A percentile compares a stretch with the other conserved stretches of the same genome.
Evolutionary conservation across 2,329 filamentous ascomycete species (phyloP).

Genomic region (Amauroascus verrucosus): DNA sequence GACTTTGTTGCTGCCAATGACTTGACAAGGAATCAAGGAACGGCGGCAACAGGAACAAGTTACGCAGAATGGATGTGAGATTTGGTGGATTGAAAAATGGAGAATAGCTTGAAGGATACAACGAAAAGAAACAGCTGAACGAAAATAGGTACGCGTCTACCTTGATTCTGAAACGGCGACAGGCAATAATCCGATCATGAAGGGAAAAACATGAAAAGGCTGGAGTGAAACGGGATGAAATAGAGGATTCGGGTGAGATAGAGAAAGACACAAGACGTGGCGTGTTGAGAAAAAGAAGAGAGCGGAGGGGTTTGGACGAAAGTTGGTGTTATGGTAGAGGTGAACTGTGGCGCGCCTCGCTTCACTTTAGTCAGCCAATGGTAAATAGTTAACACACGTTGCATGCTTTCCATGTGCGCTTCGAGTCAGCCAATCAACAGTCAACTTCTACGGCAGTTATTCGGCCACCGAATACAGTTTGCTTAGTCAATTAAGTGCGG

Average conservation of each 20-base stretch:
- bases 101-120: neutral
- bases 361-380: slow-evolving; percentile 11
- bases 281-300: neutral
- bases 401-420: neutral
- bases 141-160: neutral
- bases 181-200: neutral
- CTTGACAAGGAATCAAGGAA: slow-evolving; percentile 2
- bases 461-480: neutral
- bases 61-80: neutral
- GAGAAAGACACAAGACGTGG: neutral
- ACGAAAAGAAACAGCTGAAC: neutral
- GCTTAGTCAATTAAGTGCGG: neutral
- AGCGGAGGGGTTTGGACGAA: slow-evolving; percentile 2
- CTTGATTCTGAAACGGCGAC: neutral
- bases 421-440: neutral
- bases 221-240: neutral
- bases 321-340: neutral
- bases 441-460: neutral
- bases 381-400: too few species aligned
- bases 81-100: neutral
- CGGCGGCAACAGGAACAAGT: slow-evolving; percentile 1
- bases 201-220: neutral
- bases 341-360: neutral
- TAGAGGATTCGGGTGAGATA: neutral
- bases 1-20: neutral